Base-by-base conservation (phyloP, 2,329 filamentous ascomycete species). In the Hypoxylon rubiginosum region DNA sequence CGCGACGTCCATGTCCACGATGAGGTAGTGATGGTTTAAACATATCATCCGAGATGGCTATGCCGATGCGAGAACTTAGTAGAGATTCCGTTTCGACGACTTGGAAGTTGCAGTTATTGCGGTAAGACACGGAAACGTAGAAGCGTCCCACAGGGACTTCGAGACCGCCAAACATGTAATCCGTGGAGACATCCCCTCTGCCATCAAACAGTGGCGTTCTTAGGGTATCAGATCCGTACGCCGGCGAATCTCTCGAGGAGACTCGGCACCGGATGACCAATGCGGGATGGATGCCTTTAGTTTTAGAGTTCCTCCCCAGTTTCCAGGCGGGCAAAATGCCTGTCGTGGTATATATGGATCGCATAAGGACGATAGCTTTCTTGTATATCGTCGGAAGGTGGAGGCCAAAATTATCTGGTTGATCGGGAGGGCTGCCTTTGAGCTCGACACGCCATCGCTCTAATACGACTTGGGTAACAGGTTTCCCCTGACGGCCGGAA, bases 321-420 rank as follows among this genome's bases (percentile, higher is more conserved):
- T 91, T 97, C 90, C 92, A 97, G 24, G 92, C 90, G 2, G 96
- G 96, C 67, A 97, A 82, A 67, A 97, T 87, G 73, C 92, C 91
- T 43, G 93, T 88, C 58, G 92, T 92, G 53, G 92, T 89, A 78
- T 92, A 97, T 49, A 99, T 85, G 1, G 94, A 94, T 65, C 96
- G 88, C 80, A 98, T 97, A 73, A 97, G 89, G 71, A 98, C 92
- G 69, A 99, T 97, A 73, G 92, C 93, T 81, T 97, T 96, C 82
- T 99, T 99, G 85, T 99, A 99, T 63, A 97, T 90, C 56, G 93
- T 95, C 13, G 96, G 94, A 55, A 98, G 82, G 32, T 82, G 84
- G 10, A 83, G 83, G 7, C 86, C 87, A 76, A 90, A 92, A 76
- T 87, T 88, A 51, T 87, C 83, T 15, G 77, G 73, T 32, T 78